These are phyloP conservation scores for Fusarium sp. DNA, from an alignment of 2,329 filamentous ascomycete species.

Conservation along the genomic window DNA sequence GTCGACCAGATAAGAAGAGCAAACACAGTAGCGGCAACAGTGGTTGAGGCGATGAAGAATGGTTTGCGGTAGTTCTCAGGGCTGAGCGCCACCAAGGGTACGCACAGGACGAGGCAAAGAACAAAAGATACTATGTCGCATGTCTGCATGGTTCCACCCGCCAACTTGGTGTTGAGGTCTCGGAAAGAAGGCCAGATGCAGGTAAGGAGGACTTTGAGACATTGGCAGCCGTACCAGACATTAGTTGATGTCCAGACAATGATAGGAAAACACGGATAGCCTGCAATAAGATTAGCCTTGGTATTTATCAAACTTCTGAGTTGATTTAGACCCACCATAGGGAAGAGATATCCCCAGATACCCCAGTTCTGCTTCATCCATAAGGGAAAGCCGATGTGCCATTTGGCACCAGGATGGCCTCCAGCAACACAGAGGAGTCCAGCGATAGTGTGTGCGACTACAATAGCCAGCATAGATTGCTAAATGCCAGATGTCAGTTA, in stretches of 20 bases:
- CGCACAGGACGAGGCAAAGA: neutral
- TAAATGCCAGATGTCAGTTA: neutral
- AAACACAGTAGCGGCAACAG: neutral
- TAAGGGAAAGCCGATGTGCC: constrained; percentile 46
- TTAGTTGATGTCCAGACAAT: constrained; percentile 6
- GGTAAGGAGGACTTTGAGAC: neutral
- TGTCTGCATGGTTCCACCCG: neutral
- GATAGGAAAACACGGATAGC: neutral
- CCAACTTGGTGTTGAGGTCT: neutral
- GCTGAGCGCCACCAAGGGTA: neutral
- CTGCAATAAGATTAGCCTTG: neutral
- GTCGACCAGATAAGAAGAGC: neutral
- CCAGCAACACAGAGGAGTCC: constrained; percentile 44
- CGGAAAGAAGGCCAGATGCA: constrained; percentile 2
- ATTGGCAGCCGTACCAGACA: neutral
- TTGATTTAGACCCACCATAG: constrained; percentile 13
- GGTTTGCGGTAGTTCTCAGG: neutral
- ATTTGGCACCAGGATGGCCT: constrained; percentile 45
- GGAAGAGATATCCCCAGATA: constrained; percentile 43
- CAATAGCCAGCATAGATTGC: neutral
- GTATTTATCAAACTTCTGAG: accelerated
- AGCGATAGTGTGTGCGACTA: constrained; percentile 36
- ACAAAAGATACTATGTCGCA: neutral
- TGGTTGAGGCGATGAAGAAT: neutral
- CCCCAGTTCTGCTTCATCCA: constrained; percentile 45